These are phyloP conservation scores for Volvox africanus DNA, from an alignment of 139 green algal species.

Conservation along the genomic window DNA sequence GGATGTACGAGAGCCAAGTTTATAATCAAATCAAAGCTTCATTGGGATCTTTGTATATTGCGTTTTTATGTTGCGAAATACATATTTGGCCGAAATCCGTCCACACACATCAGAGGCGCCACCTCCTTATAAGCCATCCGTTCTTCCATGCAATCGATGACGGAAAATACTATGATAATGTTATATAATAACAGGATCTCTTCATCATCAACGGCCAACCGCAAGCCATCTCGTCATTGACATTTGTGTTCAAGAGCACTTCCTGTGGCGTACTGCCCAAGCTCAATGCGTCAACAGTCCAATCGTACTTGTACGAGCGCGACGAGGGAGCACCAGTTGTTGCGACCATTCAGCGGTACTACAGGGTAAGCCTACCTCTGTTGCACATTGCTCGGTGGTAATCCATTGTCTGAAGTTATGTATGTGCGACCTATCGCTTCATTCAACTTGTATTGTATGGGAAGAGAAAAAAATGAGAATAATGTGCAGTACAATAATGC, in stretches of 20 bases:
- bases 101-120: too few species aligned
- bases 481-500: too few species aligned
- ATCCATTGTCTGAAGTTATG: not conserved
- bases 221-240: not conserved
- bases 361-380: conserved; percentile 6
- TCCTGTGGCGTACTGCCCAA: not conserved
- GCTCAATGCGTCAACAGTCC: not conserved
- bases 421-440: not conserved
- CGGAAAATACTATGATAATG: too few species aligned
- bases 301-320: not conserved
- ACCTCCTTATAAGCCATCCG: too few species aligned
- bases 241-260: conserved; percentile 14
- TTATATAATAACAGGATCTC: not conserved
- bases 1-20: too few species aligned
- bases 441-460: too few species aligned
- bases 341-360: conserved; percentile 19
- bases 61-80: too few species aligned
- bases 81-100: too few species aligned
- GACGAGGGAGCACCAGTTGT: not conserved
- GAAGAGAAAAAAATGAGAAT: too few species aligned
- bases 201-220: conserved; percentile 4
- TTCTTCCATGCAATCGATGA: too few species aligned
- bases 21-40: too few species aligned
- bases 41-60: too few species aligned
- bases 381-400: not conserved